These are phyloP conservation scores for Saprolegnia diclina DNA, from an alignment of 352 stramenopile genomes.

Conservation along the genomic window DNA sequence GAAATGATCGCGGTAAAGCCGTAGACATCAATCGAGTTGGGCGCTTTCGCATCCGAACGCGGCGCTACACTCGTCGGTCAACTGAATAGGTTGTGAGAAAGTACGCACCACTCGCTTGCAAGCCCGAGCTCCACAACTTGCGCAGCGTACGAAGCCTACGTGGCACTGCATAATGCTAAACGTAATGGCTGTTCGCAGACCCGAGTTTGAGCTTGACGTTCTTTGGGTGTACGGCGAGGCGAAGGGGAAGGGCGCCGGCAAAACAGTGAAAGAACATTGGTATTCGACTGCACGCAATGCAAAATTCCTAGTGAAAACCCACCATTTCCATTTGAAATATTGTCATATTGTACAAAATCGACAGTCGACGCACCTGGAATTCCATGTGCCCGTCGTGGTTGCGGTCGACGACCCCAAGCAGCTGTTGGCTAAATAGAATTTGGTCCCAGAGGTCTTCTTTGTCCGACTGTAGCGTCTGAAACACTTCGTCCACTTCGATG, in stretches of 20 bases:
- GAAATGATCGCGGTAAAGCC: conserved; percentile 24
- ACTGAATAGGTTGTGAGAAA: no score
- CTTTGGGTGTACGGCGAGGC: conserved; percentile 14
- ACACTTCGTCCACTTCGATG: conserved; percentile 21
- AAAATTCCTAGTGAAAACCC: conserved; percentile 18
- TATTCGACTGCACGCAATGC: conserved; percentile 9
- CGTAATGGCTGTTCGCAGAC: neutral
- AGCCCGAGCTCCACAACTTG: conserved; percentile 15
- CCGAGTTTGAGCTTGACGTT: conserved; percentile 25
- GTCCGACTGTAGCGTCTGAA: conserved; percentile 20
- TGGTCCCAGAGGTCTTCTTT: conserved; percentile 24
- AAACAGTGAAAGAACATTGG: conserved; percentile 27
- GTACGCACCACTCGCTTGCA: conserved; percentile 11
- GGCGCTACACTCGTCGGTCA: neutral
- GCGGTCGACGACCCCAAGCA: conserved; percentile 6
- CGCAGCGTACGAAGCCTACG: conserved; percentile 16
- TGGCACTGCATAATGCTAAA: no score
- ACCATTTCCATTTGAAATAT: neutral
- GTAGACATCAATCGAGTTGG: neutral
- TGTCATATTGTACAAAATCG: neutral
- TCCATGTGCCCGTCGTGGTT: conserved; percentile 16
- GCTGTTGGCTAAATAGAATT: conserved; percentile 17
- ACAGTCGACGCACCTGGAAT: conserved; percentile 1
- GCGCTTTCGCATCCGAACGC: neutral
- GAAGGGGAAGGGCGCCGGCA: conserved; percentile 14